Percentiles rank a stretch among this genome's conserved stretches.
Evolutionary conservation across 208 protist species (phyloP).

Genomic region (Angomonas deanei): DNA sequence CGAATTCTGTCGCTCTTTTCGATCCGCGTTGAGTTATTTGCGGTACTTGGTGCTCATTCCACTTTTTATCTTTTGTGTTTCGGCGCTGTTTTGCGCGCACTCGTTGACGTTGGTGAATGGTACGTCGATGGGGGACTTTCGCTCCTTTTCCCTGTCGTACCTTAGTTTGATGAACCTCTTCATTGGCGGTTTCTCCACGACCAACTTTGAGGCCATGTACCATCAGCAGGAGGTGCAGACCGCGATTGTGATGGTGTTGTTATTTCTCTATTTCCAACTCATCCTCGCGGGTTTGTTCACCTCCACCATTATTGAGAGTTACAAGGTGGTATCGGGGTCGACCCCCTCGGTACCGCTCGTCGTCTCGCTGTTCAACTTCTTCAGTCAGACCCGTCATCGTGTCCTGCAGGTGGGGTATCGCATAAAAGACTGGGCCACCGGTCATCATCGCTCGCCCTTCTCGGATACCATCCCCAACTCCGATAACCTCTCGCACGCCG

Average conservation of each 20-base stretch:
- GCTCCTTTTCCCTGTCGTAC: neutral
- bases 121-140: neutral
- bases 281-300: neutral
- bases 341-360: constrained; percentile 2
- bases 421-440: neutral
- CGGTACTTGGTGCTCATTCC: constrained; percentile 2
- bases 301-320: constrained; percentile 10
- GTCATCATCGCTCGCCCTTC: neutral
- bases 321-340: neutral
- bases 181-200: neutral
- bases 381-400: constrained; percentile 1
- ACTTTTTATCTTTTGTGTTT: constrained; percentile 2
- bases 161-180: neutral
- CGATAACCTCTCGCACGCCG: neutral
- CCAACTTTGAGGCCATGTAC: neutral
- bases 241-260: neutral
- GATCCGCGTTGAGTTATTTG: neutral
- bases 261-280: neutral
- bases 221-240: neutral
- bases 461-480: neutral
- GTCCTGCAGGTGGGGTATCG: neutral
- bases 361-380: constrained; percentile 4
- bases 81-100: constrained; percentile 4
- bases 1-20: constrained; percentile 3
- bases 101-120: constrained; percentile 1